Evolutionary conservation across 371 early-diverging fungal genomes (phyloP), one percentile per base, ranked within the genome.

Genomic region (Lichtheimia ornata): DNA sequence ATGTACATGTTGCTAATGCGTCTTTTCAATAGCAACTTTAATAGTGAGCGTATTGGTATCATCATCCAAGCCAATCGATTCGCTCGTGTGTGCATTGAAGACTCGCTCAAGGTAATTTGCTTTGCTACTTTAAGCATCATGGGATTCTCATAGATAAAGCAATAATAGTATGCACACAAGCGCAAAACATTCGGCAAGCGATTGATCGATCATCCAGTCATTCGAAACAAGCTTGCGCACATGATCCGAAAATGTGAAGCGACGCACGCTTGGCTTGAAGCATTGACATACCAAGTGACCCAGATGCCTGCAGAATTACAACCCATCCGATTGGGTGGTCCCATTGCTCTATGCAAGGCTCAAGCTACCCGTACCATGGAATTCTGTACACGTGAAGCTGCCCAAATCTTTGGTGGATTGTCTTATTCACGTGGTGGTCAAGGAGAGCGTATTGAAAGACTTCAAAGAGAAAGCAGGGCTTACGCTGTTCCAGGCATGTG

Each of bases 391-490:
- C 84, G 93, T 60, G 94, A 95, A 76, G 94, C 95, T 2, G 83
- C 89, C 2, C 95, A 95, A 71, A 93, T 95, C 69, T 93, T 95
- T 82, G 95, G 94, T 61, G 95, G 95, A 18, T 69, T 94, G 27
- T 76, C 92, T 5, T 94, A 93, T 68, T 85, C 91, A 22, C 85
- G 94, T 51, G 66, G 71, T 25, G 91, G 93, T 5, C 93, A 93
- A 71, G 95, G 91, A 28, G 93, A 93, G 77, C 87, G 90, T 70
- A 84, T 95, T 5, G 95, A 95, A 78, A 73, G 94, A 40, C 71
- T 94, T 22, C 91, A 93, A 69, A 85, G 95, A 58, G 94, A 94
- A 82, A 94, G 94, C 4, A 72, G 94, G 42, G 91, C 91, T 6
- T 91, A 87, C 66, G 93, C 94, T 20, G 92, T 94, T 65, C 93